phyloP scores from a whole-genome alignment of 169 alveolate genomes.

The Babesia sp. region DNA sequence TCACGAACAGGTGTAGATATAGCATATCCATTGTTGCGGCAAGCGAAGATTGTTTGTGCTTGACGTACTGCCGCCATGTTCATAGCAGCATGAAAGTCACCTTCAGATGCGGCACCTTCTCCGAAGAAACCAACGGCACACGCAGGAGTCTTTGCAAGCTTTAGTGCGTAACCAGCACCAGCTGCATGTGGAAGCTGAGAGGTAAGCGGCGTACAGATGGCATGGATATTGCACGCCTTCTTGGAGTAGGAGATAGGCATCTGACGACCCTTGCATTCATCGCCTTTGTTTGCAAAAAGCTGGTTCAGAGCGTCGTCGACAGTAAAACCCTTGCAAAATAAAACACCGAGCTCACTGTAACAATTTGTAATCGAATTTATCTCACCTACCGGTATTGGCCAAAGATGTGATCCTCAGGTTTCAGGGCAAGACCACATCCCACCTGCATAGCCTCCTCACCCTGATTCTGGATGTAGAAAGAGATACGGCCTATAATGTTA shows the following conservation, averaged over 20 bases:
- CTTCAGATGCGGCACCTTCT: slow-evolving; percentile 98
- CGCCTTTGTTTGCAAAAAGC: slow-evolving; percentile 78
- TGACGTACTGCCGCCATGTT: slow-evolving; percentile 93
- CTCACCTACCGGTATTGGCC: slow-evolving; percentile 82
- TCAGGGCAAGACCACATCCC: slow-evolving; percentile 89
- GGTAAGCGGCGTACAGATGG: slow-evolving; percentile 93
- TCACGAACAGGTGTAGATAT: slow-evolving; percentile 92
- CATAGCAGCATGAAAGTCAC: slow-evolving; percentile 93
- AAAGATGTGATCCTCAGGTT: slow-evolving; percentile 84
- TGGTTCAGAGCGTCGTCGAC: slow-evolving; percentile 79
- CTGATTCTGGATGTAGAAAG: slow-evolving; percentile 91
- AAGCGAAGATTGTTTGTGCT: slow-evolving; percentile 91
- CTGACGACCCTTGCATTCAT: slow-evolving; percentile 94
- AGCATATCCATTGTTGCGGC: slow-evolving; percentile 95
- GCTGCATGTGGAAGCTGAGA: slow-evolving; percentile 94
- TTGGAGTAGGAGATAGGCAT: slow-evolving; percentile 95
- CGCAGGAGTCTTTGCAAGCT: slow-evolving; percentile 81
- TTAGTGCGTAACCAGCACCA: slow-evolving; percentile 94
- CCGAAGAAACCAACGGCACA: slow-evolving; percentile 92
- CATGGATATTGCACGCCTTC: slow-evolving; percentile 82
- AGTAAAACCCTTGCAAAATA: slow-evolving; percentile 89
- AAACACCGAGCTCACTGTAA: slow-evolving; percentile 89
- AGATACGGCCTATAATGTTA: slow-evolving; percentile 79
- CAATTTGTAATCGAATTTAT: neutral
- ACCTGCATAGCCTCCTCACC: slow-evolving; percentile 95